Evolutionary conservation across 2,329 filamentous ascomycete genomes (phyloP).

Genomic region (Elsinoe perseae): DNA sequence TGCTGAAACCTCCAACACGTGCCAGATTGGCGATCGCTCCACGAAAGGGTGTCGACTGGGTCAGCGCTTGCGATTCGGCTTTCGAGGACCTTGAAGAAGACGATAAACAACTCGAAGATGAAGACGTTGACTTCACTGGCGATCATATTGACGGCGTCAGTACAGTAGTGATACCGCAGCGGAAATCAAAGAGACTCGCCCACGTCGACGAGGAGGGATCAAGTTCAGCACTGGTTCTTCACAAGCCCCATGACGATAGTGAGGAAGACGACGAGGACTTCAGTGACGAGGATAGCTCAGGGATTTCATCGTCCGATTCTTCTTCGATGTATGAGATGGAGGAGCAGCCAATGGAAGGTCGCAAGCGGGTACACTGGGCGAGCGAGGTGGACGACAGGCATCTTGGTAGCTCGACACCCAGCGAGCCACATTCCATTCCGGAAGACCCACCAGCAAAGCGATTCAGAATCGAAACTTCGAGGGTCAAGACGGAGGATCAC

Average conservation of each 20-base stretch:
- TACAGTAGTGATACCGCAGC: neutral
- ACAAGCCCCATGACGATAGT: constrained; percentile 12
- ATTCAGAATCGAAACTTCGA: neutral
- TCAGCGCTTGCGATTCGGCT: neutral
- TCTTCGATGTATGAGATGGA: neutral
- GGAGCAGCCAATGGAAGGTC: neutral
- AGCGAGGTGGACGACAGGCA: neutral
- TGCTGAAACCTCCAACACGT: constrained; percentile 53
- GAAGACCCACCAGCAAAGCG: neutral
- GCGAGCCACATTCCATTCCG: neutral
- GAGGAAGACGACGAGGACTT: constrained; percentile 20
- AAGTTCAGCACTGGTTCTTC: neutral
- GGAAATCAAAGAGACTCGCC: constrained; percentile 4
- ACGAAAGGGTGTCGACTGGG: constrained; percentile 51
- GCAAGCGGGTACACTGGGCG: constrained; percentile 8
- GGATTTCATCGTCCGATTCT: neutral
- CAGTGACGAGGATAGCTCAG: neutral
- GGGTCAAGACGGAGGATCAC: neutral
- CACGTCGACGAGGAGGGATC: neutral
- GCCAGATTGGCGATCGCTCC: constrained; percentile 66
- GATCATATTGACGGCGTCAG: constrained; percentile 16
- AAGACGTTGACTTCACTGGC: constrained; percentile 15
- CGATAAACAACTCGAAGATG: constrained; percentile 16
- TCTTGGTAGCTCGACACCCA: neutral
- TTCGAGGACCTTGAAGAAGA: constrained; percentile 27